A percentile compares a stretch with the other conserved stretches of the same genome.
Conservation (phyloP, 352 stramenopile genomes). For the Peronospora belbahrii region DNA sequence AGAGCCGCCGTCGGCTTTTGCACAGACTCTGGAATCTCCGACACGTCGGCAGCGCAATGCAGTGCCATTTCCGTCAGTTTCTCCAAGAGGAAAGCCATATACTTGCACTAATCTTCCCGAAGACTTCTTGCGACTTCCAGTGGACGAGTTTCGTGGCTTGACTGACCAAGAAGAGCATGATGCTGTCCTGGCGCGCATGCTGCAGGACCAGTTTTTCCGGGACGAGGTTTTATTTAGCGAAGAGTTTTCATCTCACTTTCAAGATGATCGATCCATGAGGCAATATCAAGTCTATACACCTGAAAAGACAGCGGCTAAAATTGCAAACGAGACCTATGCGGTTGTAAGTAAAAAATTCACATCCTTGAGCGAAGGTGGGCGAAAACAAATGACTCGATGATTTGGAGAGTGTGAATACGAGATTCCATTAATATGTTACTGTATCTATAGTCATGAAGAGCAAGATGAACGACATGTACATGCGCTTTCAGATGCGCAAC, state of each 20-base stretch:
- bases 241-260: slow-evolving; percentile 71
- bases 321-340: slow-evolving; percentile 64
- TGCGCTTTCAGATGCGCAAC: slow-evolving; percentile 68
- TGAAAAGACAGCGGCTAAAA: slow-evolving; percentile 64
- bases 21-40: slow-evolving; percentile 4
- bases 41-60: slow-evolving; percentile 5
- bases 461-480: slow-evolving; percentile 79
- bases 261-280: slow-evolving; percentile 16
- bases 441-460: slow-evolving; percentile 52
- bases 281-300: slow-evolving; percentile 18
- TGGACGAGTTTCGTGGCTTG: slow-evolving; percentile 19
- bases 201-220: slow-evolving; percentile 81
- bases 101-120: slow-evolving; percentile 42
- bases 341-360: slow-evolving; percentile 65
- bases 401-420: neutral
- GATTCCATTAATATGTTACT: slow-evolving; percentile 7
- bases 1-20: slow-evolving; percentile 10
- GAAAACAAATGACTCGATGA: neutral
- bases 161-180: slow-evolving; percentile 68
- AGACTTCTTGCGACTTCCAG: slow-evolving; percentile 64
- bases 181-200: slow-evolving; percentile 62
- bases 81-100: slow-evolving; percentile 5
- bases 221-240: slow-evolving; percentile 60
- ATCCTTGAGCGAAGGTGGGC: slow-evolving; percentile 61
- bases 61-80: slow-evolving; percentile 10